Evolutionary conservation across 148 eudicot genomes (phyloP).

Genomic region (Nyssa sinensis): DNA sequence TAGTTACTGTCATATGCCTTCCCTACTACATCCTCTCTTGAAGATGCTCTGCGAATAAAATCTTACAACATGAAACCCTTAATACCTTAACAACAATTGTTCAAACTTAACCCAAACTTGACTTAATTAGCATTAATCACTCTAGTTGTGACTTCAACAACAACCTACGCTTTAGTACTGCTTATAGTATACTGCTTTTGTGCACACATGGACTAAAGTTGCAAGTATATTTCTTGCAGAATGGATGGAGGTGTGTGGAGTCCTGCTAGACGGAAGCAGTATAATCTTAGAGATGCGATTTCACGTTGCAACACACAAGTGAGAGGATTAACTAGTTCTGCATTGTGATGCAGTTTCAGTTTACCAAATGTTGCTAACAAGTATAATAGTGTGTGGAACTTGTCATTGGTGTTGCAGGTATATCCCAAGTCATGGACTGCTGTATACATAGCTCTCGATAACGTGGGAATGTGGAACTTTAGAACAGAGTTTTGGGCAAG

Average conservation of each 20-base stretch:
- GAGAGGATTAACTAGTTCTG: not conserved
- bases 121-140: too few relatives aligned
- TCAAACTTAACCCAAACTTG: too few relatives aligned
- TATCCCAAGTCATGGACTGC: slow-evolving; percentile 65
- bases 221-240: slow-evolving; percentile 28
- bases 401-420: slow-evolving; percentile 33
- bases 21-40: too few relatives aligned
- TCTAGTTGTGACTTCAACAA: too few relatives aligned
- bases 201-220: too few relatives aligned
- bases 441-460: slow-evolving; percentile 38
- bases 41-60: too few relatives aligned
- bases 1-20: too few relatives aligned
- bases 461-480: slow-evolving; percentile 45
- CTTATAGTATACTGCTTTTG: too few relatives aligned
- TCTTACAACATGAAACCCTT: too few relatives aligned
- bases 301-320: slow-evolving; percentile 82
- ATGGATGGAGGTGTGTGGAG: slow-evolving; percentile 74
- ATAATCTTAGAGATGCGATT: slow-evolving; percentile 71
- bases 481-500: slow-evolving; percentile 43
- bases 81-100: too few relatives aligned
- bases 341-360: too few relatives aligned
- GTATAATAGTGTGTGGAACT: not conserved
- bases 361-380: not conserved
- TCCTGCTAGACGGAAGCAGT: slow-evolving; percentile 44
- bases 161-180: too few relatives aligned